Evolutionary conservation across 73 alveolate species (phyloP), one percentile per base, ranked within the genome.

Genomic region (Stentor roeselii): DNA sequence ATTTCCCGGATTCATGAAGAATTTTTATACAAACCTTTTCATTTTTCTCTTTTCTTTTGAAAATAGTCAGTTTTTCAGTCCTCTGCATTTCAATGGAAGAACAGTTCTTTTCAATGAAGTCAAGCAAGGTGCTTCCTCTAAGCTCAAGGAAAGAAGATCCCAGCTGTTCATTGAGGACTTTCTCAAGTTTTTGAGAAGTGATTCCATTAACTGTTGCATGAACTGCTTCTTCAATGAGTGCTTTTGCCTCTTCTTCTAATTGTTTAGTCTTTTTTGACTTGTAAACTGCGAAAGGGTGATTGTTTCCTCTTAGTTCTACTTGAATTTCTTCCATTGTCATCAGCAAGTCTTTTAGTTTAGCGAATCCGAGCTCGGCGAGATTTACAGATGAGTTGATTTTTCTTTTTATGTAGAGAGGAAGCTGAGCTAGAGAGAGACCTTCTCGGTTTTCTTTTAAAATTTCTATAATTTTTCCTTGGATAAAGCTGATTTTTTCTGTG

Each of bases 311-410:
- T 38, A 88, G 83, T 32, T 88, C 90, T 2, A 88, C 60, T 60
- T 61, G 84, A n/a, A 91, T 59, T 27, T 88, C 90, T 67, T 67
- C 82, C 93, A 91, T 88, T 3, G 86, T 77, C 75, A 67, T 76
- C 3, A 91, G 88, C 60, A 91, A 76, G 75, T 88, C 96, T 82
- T 91, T 91, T 3, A 91, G 87, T 78, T 91, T 91, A 11, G 92
- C 86, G 82, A 91, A 88, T 3, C 96, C 96, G 2, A 91, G 78
- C 76, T 91, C 89, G 39, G 87, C 59, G 37, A 59, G 40, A 58
- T 88, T 88, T 0, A 84, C 82, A n/a, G 83, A 36, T 39, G 88
- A 91, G 3, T 85, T 87, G 6, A 91, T 86, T 74, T 88, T 91
- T 59, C 76, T 91, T 78, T 67, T 91, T 30, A 91, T 59, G 38